Base-by-base conservation (phyloP, 129 eudicot genomes). In the Chrysanthemum makinoi region DNA sequence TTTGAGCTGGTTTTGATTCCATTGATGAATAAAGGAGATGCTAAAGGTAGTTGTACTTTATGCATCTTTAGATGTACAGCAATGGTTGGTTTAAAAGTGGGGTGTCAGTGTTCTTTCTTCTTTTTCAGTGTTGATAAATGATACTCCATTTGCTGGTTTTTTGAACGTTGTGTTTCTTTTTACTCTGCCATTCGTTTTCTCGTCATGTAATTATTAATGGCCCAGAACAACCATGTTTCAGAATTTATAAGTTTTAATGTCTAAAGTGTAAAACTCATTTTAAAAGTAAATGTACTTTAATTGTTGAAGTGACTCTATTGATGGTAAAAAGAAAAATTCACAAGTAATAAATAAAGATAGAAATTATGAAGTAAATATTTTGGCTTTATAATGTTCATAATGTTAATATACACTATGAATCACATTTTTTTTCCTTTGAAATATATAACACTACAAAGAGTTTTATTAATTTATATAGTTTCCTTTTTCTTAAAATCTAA, bases 1-100 rank as follows among this genome's bases (percentile, higher is more conserved):
- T 49, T 68, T 75, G 73, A 50, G 77, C 77, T 73, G 77, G 62
- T 73, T 59, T 71, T 73, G 44, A 24, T 62, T 73, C 66, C 77
- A 24, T 16, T 7, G 43, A 39, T 6, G 70, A 33, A 57, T 24
- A 58, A 75, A 51, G 20, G 18, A 6, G 2, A 11, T 26, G 54
- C 58, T 55, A 55, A 73, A 77, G 19, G 14, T 50, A 16, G 50
- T 52, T 77, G 67, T 65, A 70, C 77, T 62, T 77, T 52, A 70
- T 70, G 72, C 65, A 70, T 62, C 72, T 8, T 52, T 53, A 54
- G 81, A 13, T 70, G 77, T 71, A 65, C 61, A 16, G 5, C 11
- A 66, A 18, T 52, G 13, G 57, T 58, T 76, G 58, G 66, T 75
- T 28, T 35, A 63, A n/a, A 58, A 69, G 70, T 57, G 73, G 68